Base-by-base conservation (phyloP, 257 asterid species). In the Fraxinus excelsior region DNA sequence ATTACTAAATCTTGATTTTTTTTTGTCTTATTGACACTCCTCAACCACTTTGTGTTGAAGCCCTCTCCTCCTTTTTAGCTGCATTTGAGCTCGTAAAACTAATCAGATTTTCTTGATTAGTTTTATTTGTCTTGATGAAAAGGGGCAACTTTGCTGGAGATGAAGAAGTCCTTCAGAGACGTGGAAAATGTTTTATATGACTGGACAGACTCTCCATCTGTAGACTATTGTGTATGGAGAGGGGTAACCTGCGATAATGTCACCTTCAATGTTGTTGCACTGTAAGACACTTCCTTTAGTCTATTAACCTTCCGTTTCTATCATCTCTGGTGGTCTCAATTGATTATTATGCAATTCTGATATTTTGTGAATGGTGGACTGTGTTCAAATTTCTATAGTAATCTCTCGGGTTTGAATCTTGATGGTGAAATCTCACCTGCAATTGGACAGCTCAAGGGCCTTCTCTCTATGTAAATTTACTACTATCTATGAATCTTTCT, bases 371-470 rank as follows among this genome's bases (percentile, higher is more conserved):
- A 42, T 42, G 51, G 51, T 42, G 16, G 18, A 23, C 58, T 78
- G 62, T n/a, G 16, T 60, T 38, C 56, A 34, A 26, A 7, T 37
- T 3, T 71, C 65, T 78, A 73, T 85, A 96, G 99, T 51, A 96
- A 96, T 82, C 93, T 96, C 29, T 96, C 99, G 5, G 89, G 96
- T 46, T 79, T 91, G 86, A 93, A 96, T 87, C 96, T 96, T 73
- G 97, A 87, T 75, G 99, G 99, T 42, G 98, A 93, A 86, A 80
- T 96, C 72, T 92, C 99, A 74, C 96, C 98, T 21, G 96, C 98
- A 29, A 80, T 96, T 1, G 98, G 99, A 62, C 89, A 88, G 81
- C 96, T 96, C 49, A 90, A 87, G 79, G 79, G 81, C 85, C 87
- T 96, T 34, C 64, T 85, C 38, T 86, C 96, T 67, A 86, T 96